Base-by-base conservation (phyloP, 768 basidiomycete genomes). In the Cystobasidium ongulense region DNA sequence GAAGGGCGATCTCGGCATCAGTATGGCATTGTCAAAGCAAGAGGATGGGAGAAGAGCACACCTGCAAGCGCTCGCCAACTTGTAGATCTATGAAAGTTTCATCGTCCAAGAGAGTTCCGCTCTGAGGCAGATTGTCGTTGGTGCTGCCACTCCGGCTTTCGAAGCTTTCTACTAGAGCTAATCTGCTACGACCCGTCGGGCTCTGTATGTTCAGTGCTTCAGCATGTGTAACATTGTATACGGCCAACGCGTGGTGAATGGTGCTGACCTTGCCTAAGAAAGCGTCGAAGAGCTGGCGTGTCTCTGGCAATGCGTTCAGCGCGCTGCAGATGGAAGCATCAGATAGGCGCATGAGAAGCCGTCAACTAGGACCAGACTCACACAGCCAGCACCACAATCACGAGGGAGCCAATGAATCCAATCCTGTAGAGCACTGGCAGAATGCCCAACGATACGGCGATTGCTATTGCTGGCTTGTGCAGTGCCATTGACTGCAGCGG, bases 391-490 rank as follows among this genome's bases (percentile, higher is more conserved):
- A 71, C 33, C 1, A 71, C 11, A 11, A 71, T 54, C 21, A 71
- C 25, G 10, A 71, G 2, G 5, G 53, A 54, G 5, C 50, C 25
- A 1, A n/a, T 23, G 18, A 61, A 35, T 27, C 53, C 68, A n/a
- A 71, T 3, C 27, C 54, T 71, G 53, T 71, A 71, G 3, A 71
- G 68, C 25, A 71, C 29, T 25, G 68, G 68, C 33, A 71, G 68
- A 15, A 71, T 29, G 2, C 59, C 52, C 68, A 59, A n/a, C 10
- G 27, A 52, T 4, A 54, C 29, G 8, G 52, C 68, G 7, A 21
- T 53, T 67, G 33, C 23, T 4, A 59, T 59, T 10, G 57, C 57
- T 59, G 57, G 57, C 33, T 35, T 27, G 25, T 59, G 29, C 5
- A 59, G 57, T 4, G 57, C 57, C 5, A 15, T 21, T 21, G 46